Evolutionary conservation across 129 eudicot genomes (phyloP).

Genomic region (Mikania micrantha): DNA sequence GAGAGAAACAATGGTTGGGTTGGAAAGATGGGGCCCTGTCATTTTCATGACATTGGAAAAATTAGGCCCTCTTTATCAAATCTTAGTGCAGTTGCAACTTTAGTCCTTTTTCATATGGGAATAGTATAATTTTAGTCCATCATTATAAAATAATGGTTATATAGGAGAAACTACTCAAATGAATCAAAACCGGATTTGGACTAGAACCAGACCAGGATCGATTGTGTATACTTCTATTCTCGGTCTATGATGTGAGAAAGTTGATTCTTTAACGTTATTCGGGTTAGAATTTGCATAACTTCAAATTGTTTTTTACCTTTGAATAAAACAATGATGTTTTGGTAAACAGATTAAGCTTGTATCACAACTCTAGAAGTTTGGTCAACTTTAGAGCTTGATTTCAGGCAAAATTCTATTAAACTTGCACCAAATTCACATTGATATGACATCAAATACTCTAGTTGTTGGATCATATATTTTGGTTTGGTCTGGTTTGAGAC

Average conservation of each 20-base stretch:
- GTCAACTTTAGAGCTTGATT: background rate
- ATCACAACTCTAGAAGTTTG: background rate
- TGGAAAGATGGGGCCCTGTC: conserved; percentile 6
- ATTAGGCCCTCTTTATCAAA: conserved; percentile 20
- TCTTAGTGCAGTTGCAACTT: conserved; percentile 16
- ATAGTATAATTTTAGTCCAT: background rate
- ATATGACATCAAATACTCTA: background rate
- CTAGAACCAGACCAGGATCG: background rate
- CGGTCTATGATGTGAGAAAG: background rate
- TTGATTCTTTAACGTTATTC: background rate
- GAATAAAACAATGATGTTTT: background rate
- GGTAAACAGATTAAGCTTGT: background rate
- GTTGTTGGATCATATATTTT: background rate
- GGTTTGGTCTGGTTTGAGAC: background rate
- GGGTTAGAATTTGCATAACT: too few species aligned
- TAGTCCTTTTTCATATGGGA: conserved; percentile 17
- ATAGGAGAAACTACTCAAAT: background rate
- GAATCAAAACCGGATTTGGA: background rate
- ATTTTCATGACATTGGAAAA: conserved; percentile 13
- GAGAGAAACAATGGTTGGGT: background rate
- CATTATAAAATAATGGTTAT: background rate
- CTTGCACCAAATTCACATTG: background rate
- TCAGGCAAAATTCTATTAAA: background rate
- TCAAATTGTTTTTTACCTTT: too few species aligned
- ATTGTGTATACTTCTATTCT: background rate